Percentiles rank a stretch among this genome's conserved stretches.
phyloP scores from a whole-genome alignment of 768 basidiomycete species.

The Russula vinacea region DNA sequence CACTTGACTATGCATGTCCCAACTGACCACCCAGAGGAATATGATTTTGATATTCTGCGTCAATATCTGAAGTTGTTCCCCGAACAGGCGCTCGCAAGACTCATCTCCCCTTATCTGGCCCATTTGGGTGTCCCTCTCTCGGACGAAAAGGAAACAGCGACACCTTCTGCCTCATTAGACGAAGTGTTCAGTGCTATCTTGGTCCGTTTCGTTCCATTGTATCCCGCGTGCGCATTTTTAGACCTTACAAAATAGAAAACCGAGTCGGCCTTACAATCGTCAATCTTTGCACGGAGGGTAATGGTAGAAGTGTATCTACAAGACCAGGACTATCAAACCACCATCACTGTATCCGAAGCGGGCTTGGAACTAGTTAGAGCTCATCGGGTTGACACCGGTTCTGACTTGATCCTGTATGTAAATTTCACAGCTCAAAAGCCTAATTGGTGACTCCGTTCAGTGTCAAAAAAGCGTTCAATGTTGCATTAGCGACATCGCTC shows the following conservation, averaged over 20 bases:
- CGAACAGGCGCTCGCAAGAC: constrained; percentile 46
- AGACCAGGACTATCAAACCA: constrained; percentile 71
- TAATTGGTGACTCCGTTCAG: constrained; percentile 40
- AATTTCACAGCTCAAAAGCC: not conserved
- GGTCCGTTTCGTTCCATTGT: constrained; percentile 43
- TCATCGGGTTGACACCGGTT: constrained; percentile 57
- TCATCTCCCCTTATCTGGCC: constrained; percentile 66
- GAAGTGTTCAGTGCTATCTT: constrained; percentile 61
- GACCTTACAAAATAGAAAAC: constrained; percentile 16
- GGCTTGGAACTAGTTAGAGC: constrained; percentile 57
- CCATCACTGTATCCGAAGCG: constrained; percentile 66
- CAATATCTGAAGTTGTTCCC: constrained; percentile 69
- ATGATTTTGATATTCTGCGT: constrained; percentile 54
- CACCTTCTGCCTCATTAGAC: constrained; percentile 33
- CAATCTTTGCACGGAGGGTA: constrained; percentile 65
- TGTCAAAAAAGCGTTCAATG: constrained; percentile 63
- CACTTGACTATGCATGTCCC: constrained; percentile 11
- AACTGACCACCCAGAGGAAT: constrained; percentile 47
- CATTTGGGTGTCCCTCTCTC: constrained; percentile 51
- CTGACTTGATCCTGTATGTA: constrained; percentile 48
- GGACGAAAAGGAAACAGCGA: constrained; percentile 40
- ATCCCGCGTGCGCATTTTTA: constrained; percentile 2
- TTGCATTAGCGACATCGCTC: constrained; percentile 68
- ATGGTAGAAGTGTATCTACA: constrained; percentile 60
- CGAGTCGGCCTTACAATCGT: constrained; percentile 37